Percentiles rank a stretch among this genome's conserved stretches.
Conservation (phyloP, 306 rosid genomes). For the Begonia loranthoides region DNA sequence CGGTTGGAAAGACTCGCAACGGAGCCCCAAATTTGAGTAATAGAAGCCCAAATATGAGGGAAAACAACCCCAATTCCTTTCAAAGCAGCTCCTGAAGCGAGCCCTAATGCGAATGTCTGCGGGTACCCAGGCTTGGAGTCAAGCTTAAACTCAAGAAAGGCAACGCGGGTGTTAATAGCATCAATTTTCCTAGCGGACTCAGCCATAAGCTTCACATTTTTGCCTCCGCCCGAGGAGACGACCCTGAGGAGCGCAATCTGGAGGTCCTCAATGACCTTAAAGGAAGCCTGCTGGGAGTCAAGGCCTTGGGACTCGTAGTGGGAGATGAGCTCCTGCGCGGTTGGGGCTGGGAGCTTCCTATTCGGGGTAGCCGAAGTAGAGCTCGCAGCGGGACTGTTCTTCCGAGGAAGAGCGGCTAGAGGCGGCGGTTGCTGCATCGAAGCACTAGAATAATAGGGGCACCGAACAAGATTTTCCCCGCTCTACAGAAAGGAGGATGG, state of each 20-base stretch:
- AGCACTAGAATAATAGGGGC: slow-evolving; percentile 1
- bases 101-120: slow-evolving; percentile 47
- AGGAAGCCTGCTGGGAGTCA: slow-evolving; percentile 44
- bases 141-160: slow-evolving; percentile 59
- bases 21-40: slow-evolving; percentile 57
- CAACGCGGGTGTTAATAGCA: slow-evolving; percentile 27
- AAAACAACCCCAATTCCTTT: slow-evolving; percentile 30
- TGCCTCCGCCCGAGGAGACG: slow-evolving; percentile 56
- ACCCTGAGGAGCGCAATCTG: slow-evolving; percentile 57
- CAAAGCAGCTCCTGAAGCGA: slow-evolving; percentile 57
- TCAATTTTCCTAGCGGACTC: slow-evolving; percentile 61
- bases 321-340: slow-evolving; percentile 49
- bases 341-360: slow-evolving; percentile 41
- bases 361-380: slow-evolving; percentile 8
- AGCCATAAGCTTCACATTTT: slow-evolving; percentile 29
- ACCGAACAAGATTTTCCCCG: no score
- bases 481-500: no score
- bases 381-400: slow-evolving; percentile 1
- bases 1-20: slow-evolving; percentile 23
- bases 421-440: slow-evolving; percentile 15
- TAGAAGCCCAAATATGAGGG: slow-evolving; percentile 42
- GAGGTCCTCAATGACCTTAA: slow-evolving; percentile 83
- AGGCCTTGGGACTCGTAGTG: slow-evolving; percentile 80
- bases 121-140: slow-evolving; percentile 75
- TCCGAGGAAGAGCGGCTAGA: background rate